phyloP scores from a whole-genome alignment of 768 basidiomycete genomes.

The Podaxis rugospora region DNA sequence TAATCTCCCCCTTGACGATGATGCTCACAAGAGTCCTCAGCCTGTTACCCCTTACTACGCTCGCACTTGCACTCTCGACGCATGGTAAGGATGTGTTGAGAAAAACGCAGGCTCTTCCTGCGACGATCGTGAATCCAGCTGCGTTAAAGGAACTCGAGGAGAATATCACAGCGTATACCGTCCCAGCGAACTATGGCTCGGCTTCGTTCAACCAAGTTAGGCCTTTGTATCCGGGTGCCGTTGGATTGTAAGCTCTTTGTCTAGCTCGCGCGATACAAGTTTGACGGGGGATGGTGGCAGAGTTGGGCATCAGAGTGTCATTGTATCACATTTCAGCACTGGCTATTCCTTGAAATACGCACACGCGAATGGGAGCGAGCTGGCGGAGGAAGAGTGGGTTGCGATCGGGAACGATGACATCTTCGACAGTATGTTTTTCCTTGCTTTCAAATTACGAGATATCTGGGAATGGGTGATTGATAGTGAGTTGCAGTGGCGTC shows the following conservation, averaged over 20 bases:
- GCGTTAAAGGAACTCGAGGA: slow-evolving; percentile 18
- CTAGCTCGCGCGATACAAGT: neutral
- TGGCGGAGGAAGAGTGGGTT: slow-evolving; percentile 16
- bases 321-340: slow-evolving; percentile 24
- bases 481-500: slow-evolving; percentile 21
- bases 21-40: neutral
- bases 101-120: neutral
- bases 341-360: slow-evolving; percentile 19
- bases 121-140: neutral
- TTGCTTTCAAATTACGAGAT: neutral
- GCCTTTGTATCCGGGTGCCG: slow-evolving; percentile 22
- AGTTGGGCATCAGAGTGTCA: slow-evolving; percentile 19
- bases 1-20: neutral
- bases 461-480: neutral
- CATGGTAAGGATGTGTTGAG: neutral
- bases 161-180: slow-evolving; percentile 20
- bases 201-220: slow-evolving; percentile 17
- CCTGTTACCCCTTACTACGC: neutral
- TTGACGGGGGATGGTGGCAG: neutral
- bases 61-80: neutral
- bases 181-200: slow-evolving; percentile 19
- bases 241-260: slow-evolving; percentile 18
- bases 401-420: slow-evolving; percentile 19
- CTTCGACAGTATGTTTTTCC: slow-evolving; percentile 20
- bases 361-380: slow-evolving; percentile 19